Evolutionary conservation across 345 rosid genomes (phyloP).

Genomic region (Litchi chinensis): DNA sequence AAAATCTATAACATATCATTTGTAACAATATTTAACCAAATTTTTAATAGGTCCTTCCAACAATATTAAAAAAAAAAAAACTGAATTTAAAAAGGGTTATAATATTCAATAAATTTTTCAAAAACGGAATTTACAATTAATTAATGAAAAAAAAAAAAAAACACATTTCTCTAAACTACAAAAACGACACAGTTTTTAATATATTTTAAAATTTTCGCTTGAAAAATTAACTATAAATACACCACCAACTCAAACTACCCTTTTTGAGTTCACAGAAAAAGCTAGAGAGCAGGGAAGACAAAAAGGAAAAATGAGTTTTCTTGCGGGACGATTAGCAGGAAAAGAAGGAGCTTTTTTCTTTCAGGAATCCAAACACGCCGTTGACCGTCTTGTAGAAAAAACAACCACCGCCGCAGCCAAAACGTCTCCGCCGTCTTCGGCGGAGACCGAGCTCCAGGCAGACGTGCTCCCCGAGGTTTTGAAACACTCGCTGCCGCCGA

Average conservation of each 20-base stretch:
- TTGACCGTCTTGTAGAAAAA: constrained; percentile 77
- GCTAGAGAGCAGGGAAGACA: too few species aligned
- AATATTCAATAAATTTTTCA: too few species aligned
- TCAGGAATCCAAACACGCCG: constrained; percentile 87
- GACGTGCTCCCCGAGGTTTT: constrained; percentile 91
- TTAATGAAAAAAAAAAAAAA: too few species aligned
- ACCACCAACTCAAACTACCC: not conserved
- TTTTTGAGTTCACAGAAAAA: not conserved
- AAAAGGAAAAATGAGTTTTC: constrained; percentile 65
- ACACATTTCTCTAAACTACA: too few species aligned
- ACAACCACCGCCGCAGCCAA: constrained; percentile 35
- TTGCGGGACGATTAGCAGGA: constrained; percentile 80
- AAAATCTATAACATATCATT: too few species aligned
- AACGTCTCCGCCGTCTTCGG: constrained; percentile 21
- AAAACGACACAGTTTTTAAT: not conserved
- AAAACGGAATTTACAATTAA: too few species aligned
- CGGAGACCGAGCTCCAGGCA: constrained; percentile 37
- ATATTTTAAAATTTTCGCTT: not conserved
- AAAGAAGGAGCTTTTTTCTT: constrained; percentile 91
- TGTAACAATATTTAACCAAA: too few species aligned
- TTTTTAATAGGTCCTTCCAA: too few species aligned
- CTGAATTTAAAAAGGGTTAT: too few species aligned
- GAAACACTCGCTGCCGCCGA: constrained; percentile 79
- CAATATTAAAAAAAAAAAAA: too few species aligned
- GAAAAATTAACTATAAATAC: not conserved